These are phyloP conservation scores for Alternaria brassicae DNA, from an alignment of 2,329 filamentous ascomycete genomes.

Conservation along the genomic window DNA sequence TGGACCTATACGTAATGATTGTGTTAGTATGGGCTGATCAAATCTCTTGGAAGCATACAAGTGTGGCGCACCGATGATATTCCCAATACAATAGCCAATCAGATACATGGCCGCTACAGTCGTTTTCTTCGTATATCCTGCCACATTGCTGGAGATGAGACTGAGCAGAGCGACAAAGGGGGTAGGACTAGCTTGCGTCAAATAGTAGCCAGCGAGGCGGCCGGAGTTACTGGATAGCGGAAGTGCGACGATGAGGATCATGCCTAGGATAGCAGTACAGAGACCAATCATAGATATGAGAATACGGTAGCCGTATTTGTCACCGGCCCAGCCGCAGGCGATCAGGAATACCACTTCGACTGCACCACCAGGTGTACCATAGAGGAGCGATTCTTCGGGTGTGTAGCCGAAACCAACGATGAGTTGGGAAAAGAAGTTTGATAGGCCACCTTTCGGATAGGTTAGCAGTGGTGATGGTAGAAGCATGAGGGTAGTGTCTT, in stretches of 20 bases:
- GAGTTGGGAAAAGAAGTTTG: conserved; percentile 68
- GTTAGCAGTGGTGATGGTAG: neutral
- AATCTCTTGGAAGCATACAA: rapidly evolving
- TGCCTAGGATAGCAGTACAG: conserved; percentile 63
- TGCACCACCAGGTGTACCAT: conserved; percentile 70
- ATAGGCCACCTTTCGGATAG: conserved; percentile 55
- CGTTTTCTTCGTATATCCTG: conserved; percentile 66
- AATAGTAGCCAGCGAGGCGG: conserved; percentile 69
- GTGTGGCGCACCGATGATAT: conserved; percentile 42
- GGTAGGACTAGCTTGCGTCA: conserved; percentile 66
- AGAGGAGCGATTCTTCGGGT: conserved; percentile 66
- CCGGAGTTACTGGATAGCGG: conserved; percentile 65
- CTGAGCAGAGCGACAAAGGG: conserved; percentile 70
- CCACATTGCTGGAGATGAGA: conserved; percentile 68
- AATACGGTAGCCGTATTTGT: conserved; percentile 63
- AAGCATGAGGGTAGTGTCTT: neutral
- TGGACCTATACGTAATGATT: conserved; percentile 54
- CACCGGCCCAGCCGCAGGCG: conserved; percentile 63
- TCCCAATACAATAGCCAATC: conserved; percentile 53
- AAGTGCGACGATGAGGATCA: conserved; percentile 69
- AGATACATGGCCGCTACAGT: conserved; percentile 62
- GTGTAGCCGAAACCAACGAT: conserved; percentile 72
- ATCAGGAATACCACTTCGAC: conserved; percentile 68
- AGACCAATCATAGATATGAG: conserved; percentile 63
- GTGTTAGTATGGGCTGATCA: neutral